Evolutionary conservation across 1,284 basidiomycete species (phyloP), one percentile per base, ranked within the genome.

Genomic region (Polyporus tsugae): DNA sequence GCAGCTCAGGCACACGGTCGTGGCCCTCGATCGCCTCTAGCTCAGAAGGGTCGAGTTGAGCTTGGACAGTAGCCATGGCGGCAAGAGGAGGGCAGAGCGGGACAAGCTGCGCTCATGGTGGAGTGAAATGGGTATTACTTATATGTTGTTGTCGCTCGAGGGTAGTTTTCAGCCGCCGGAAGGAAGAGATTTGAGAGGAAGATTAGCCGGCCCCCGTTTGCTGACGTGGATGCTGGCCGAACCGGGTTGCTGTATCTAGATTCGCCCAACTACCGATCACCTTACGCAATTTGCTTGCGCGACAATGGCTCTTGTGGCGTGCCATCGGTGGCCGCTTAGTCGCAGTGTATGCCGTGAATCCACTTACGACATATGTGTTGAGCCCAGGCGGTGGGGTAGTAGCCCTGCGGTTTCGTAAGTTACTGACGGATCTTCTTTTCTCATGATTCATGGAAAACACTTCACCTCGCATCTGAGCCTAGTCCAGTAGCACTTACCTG

Each of bases 1-100:
- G 76, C 39, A 75, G 68, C 52, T 77, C 76, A 15, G 75, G 73
- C 17, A 76, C 73, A 29, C 53, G 55, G 68, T 77, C 76, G 58
- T 41, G 58, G 42, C 67, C 72, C 67, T 74, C 71, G 52, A 71
- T 60, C 25, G 70, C 68, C 63, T 73, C 67, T 49, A 75, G 71
- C 60, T 74, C 72, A 13, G 68, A 68, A 38, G 74, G 66, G 65
- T 77, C 68, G 58, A 38, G 13, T 25, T 39, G 58, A 41, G 58
- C 36, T 25, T 41, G 58, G n/a, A n/a, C 17, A 38, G 58, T 22
- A 60, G 72, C 71, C 74, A 74, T 74, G 67, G 60, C 35, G 65
- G 65, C 10, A 10, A 39, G 19, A 36, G 42, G 53, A 36, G 38
- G 38, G 44, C 15, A 29, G 1, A 22, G 17, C 11, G 38, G 46